These are phyloP conservation scores for Chalciporus sp. DNA, from an alignment of 1,284 basidiomycete genomes.

Conservation along the genomic window DNA sequence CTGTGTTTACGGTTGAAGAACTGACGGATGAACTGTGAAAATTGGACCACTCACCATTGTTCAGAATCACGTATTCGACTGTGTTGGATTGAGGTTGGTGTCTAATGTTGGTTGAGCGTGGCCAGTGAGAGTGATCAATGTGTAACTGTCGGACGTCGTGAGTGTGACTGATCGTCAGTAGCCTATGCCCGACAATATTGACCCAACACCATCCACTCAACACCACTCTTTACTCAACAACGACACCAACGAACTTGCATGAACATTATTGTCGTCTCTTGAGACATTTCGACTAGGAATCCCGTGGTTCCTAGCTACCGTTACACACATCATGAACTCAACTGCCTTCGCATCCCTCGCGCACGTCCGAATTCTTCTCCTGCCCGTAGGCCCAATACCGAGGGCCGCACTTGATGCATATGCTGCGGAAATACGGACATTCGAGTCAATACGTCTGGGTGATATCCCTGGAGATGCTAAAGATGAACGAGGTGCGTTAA, in stretches of 20 bases:
- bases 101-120: conserved; percentile 19
- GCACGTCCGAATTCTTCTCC: conserved; percentile 73
- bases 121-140: too few species aligned
- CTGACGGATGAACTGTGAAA: neutral
- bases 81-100: conserved; percentile 13
- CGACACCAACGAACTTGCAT: conserved; percentile 1
- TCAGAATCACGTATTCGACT: neutral
- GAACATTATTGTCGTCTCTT: neutral
- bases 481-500: conserved; percentile 70
- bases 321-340: conserved; percentile 28
- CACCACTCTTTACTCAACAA: neutral
- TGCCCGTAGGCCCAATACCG: conserved; percentile 76
- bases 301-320: conserved; percentile 5
- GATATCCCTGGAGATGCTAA: conserved; percentile 79
- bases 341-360: conserved; percentile 77
- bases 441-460: conserved; percentile 71
- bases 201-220: neutral
- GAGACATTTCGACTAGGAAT: conserved; percentile 3
- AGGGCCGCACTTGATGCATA: conserved; percentile 66
- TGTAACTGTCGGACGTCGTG: neutral
- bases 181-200: neutral
- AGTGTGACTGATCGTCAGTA: neutral
- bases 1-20: conserved; percentile 42
- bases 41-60: conserved; percentile 29
- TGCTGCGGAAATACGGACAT: conserved; percentile 67